Evolutionary conservation across 805 yeast genomes (phyloP), one percentile per base, ranked within the genome.

Genomic region (Teunomyces stri): DNA sequence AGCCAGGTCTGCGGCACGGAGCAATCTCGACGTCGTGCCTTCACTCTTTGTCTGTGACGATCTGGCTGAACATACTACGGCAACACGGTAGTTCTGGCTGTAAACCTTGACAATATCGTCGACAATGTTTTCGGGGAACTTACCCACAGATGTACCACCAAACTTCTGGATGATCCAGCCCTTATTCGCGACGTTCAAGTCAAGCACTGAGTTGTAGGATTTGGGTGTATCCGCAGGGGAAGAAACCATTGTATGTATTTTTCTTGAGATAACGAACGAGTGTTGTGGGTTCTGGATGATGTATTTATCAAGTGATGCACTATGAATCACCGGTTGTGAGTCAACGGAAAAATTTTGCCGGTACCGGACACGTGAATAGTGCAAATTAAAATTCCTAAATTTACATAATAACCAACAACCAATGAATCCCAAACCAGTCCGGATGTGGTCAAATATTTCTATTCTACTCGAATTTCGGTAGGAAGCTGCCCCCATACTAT

Each of bases 81-180:
- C 97, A 12, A 91, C 96, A 46, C 85, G 77, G 54, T 76, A 76
- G 41, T 70, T 69, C 34, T 77, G 68, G 30, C 82, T 72, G 62
- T 82, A 89, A 20, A 74, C 80, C 59, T 81, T 82, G 42, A 94
- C 87, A 42, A 94, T 89, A 54, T 89, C 88, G 50, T 87, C 86
- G 22, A 89, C 90, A 46, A 94, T 94, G 54, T 85, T 79, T 44
- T 78, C 82, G 7, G 97, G 88, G 66, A 94, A 91, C 65, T 94
- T 94, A 18, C 99, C 99, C 28, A 94, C 97, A 41, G 94, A 84
- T 12, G 99, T 94, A 45, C 99, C 99, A 42, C 99, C 99, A 60
- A 89, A 94, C 68, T 94, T 94, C 66, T 94, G 99, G 5, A 94
- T 60, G 36, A 72, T 54, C 78, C 78, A 73, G 6, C 72, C 72